These are phyloP conservation scores for Auricularia sp. DNA, from an alignment of 768 basidiomycete genomes.

Conservation along the genomic window DNA sequence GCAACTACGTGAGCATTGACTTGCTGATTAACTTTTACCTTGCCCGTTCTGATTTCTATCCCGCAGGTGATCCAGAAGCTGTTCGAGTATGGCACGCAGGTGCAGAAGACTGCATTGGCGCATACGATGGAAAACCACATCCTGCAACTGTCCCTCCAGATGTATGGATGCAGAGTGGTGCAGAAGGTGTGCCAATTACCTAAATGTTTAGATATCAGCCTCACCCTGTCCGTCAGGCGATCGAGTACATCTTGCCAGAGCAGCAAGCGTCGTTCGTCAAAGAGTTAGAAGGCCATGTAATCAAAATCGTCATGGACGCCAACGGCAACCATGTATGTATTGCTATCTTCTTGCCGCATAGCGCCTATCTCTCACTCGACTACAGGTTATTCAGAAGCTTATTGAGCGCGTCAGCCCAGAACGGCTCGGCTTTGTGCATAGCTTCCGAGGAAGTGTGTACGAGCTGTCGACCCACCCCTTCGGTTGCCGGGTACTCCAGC, in stretches of 20 bases:
- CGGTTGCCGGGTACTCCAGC: constrained; percentile 90
- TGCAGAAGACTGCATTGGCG: constrained; percentile 62
- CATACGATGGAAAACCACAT: constrained; percentile 70
- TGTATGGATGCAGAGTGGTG: constrained; percentile 94
- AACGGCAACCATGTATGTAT: constrained; percentile 88
- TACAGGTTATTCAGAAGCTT: constrained; percentile 78
- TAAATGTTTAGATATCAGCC: neutral
- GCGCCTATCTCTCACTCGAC: neutral
- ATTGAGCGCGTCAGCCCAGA: constrained; percentile 73
- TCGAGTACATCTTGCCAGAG: constrained; percentile 70
- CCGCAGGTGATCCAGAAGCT: constrained; percentile 84
- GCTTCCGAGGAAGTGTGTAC: constrained; percentile 69
- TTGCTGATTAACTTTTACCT: neutral
- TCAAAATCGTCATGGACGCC: constrained; percentile 80
- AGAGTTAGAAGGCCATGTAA: constrained; percentile 70
- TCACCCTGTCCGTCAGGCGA: constrained; percentile 41
- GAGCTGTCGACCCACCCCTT: constrained; percentile 82
- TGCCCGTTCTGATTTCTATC: constrained; percentile 6
- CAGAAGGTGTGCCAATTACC: constrained; percentile 54
- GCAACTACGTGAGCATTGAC: constrained; percentile 68
- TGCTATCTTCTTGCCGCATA: neutral
- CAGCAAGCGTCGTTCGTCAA: constrained; percentile 68
- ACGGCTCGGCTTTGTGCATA: constrained; percentile 61
- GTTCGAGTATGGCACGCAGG: constrained; percentile 74
- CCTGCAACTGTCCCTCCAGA: constrained; percentile 68